These are phyloP conservation scores for Phaeotremella fagi DNA, from an alignment of 768 basidiomycete genomes.

Conservation along the genomic window DNA sequence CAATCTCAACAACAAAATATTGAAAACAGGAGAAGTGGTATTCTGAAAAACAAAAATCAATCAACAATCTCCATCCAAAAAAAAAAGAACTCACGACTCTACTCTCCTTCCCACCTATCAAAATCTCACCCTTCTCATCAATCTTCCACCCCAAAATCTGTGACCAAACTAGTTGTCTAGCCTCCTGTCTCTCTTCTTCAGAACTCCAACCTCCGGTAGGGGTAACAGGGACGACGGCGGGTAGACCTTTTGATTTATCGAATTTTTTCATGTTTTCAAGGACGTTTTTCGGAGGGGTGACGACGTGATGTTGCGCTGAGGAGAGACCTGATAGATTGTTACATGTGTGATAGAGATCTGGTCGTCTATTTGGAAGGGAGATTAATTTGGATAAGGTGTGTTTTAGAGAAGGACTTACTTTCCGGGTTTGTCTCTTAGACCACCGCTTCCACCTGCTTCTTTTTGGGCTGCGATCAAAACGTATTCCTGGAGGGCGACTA, in stretches of 20 bases:
- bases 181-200: conserved; percentile 41
- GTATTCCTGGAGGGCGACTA: conserved; percentile 76
- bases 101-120: conserved; percentile 62
- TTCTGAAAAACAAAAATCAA: conserved; percentile 54
- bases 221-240: conserved; percentile 19
- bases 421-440: conserved; percentile 89
- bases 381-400: neutral
- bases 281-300: conserved; percentile 51
- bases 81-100: conserved; percentile 48
- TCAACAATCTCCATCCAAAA: neutral
- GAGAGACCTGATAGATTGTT: conserved; percentile 91
- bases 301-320: conserved; percentile 73
- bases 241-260: conserved; percentile 25
- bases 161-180: conserved; percentile 55
- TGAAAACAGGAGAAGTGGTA: conserved; percentile 74
- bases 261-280: conserved; percentile 23
- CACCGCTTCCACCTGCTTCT: conserved; percentile 59
- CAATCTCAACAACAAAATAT: conserved; percentile 64
- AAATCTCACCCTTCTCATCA: conserved; percentile 54
- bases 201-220: conserved; percentile 33
- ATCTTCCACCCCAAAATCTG: conserved; percentile 64
- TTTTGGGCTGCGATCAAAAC: conserved; percentile 80
- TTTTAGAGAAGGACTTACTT: conserved; percentile 57
- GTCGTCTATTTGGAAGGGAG: conserved; percentile 54
- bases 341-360: conserved; percentile 93